Evolutionary conservation across 176 grass and related monocot genomes (phyloP).

Genomic region (Oryza rufipogon): DNA sequence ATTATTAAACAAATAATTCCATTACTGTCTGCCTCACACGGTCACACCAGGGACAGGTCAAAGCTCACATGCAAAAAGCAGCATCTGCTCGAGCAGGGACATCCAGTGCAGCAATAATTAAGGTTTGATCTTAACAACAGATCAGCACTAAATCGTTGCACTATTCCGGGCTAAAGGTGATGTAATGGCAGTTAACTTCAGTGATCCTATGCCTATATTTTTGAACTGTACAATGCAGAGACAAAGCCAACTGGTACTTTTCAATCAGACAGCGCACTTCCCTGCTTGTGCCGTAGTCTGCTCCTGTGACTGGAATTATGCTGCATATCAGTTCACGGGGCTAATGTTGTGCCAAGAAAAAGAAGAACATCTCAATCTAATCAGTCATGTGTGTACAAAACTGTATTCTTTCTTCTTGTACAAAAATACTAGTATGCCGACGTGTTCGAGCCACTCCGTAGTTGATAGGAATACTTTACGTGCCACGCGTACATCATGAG

Average conservation of each 20-base stretch:
- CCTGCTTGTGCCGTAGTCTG: not conserved
- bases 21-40: conserved; percentile 22
- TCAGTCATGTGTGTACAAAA: conserved; percentile 32
- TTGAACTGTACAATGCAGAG: not conserved
- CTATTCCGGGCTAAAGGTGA: conserved; percentile 24
- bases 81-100: conserved; percentile 10
- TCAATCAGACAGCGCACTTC: conserved; percentile 7
- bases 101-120: conserved; percentile 27
- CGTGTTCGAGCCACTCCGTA: not conserved
- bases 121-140: not conserved
- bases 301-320: conserved; percentile 12
- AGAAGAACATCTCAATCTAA: conserved; percentile 20
- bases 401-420: conserved; percentile 33
- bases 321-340: conserved; percentile 33
- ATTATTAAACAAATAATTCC: conserved; percentile 15
- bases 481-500: not conserved
- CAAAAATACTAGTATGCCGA: not conserved
- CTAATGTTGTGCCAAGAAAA: not conserved
- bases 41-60: conserved; percentile 10
- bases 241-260: conserved; percentile 28
- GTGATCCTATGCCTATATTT: not conserved
- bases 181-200: conserved; percentile 15
- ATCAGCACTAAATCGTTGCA: conserved; percentile 15
- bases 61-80: conserved; percentile 26
- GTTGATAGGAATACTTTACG: conserved; percentile 12